These are phyloP conservation scores for Talaromyces funiculosus DNA, from an alignment of 2,329 filamentous ascomycete species.

Conservation along the genomic window DNA sequence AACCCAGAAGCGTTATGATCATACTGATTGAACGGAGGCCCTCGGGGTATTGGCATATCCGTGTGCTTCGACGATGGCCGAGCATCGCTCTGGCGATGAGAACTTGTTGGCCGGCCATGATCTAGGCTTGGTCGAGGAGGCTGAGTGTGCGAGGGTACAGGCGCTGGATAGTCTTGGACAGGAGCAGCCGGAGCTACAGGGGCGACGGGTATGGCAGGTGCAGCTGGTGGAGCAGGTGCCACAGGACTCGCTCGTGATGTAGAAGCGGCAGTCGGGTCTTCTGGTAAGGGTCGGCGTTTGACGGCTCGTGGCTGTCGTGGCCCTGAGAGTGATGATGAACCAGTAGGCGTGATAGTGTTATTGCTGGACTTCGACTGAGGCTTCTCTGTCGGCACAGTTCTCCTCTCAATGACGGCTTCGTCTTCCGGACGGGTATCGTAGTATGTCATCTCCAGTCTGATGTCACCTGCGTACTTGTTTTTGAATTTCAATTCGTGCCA, in stretches of 20 bases:
- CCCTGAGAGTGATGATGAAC: constrained; percentile 30
- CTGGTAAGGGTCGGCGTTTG: constrained; percentile 78
- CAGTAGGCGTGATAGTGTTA: constrained; percentile 15
- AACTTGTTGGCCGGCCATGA: constrained; percentile 14
- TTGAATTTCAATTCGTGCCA: constrained; percentile 86
- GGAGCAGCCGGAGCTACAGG: constrained; percentile 19
- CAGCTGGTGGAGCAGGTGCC: constrained; percentile 16
- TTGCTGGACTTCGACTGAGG: constrained; percentile 27
- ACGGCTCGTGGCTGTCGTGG: constrained; percentile 57
- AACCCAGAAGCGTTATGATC: background rate
- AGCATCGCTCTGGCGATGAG: constrained; percentile 2
- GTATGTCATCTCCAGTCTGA: constrained; percentile 91
- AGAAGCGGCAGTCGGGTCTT: constrained; percentile 59
- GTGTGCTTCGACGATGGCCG: constrained; percentile 2
- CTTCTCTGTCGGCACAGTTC: constrained; percentile 40
- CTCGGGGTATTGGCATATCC: constrained; percentile 4
- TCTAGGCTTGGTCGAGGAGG: constrained; percentile 7
- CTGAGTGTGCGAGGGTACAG: constrained; percentile 11
- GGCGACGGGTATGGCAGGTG: background rate
- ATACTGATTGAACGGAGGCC: background rate
- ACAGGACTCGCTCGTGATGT: constrained; percentile 37
- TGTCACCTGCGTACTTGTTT: constrained; percentile 92
- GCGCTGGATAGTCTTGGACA: constrained; percentile 20
- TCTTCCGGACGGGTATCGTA: constrained; percentile 89
- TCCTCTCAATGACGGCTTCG: constrained; percentile 55